Conservation (phyloP, 345 rosid genomes). For the Brassica incana region DNA sequence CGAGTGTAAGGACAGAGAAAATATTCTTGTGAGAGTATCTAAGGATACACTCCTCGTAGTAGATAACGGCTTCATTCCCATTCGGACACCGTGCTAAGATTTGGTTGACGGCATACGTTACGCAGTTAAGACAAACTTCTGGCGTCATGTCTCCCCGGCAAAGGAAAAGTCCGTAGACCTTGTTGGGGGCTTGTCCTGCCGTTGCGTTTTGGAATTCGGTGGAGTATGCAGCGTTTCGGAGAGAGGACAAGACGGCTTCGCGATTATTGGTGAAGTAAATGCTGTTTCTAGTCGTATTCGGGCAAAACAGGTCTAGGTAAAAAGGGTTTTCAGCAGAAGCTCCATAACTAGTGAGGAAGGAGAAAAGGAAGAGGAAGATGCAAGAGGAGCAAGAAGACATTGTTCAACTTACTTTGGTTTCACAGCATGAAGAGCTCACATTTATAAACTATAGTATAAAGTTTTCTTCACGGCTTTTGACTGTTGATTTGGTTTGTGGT, state of each 20-base stretch:
- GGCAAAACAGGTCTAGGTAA: not conserved
- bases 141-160: constrained; percentile 11
- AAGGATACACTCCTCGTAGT: constrained; percentile 38
- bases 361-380: not conserved
- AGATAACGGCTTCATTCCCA: constrained; percentile 23
- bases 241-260: constrained; percentile 35
- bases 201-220: constrained; percentile 48
- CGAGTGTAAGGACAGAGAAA: not conserved
- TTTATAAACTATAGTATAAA: not conserved
- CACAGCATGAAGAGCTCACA: not conserved
- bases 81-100: constrained; percentile 15
- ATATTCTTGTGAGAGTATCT: constrained; percentile 36
- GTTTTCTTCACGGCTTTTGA: not conserved
- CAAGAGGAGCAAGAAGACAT: not conserved
- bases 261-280: constrained; percentile 40
- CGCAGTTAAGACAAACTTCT: constrained; percentile 12
- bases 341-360: not conserved
- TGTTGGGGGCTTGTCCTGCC: constrained; percentile 25
- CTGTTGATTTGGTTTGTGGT: not conserved
- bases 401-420: not conserved
- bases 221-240: constrained; percentile 10
- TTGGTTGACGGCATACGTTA: not conserved
- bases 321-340: not conserved
- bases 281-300: constrained; percentile 35
- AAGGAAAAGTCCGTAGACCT: constrained; percentile 42